Evolutionary conservation across 495 filamentous ascomycete genomes (phyloP), one percentile per base, ranked within the genome.

Genomic region (Penicillium diatomitis): DNA sequence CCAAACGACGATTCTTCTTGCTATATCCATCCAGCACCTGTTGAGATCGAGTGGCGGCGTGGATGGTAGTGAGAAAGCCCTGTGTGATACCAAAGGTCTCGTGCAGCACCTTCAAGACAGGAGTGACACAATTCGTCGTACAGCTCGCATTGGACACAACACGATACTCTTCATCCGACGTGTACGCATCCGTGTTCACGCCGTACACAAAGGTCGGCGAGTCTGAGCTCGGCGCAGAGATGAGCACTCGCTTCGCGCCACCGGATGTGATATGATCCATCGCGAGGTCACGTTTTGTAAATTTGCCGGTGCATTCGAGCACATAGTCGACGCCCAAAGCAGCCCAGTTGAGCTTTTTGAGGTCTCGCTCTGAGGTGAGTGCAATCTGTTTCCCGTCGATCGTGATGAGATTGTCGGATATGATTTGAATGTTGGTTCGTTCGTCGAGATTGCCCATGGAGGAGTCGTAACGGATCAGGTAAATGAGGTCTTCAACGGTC

Each of bases 21-120:
- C 64, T 67, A 37, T 67, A 67, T 6, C 64, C 64, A 51, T 67
- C 62, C 53, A 67, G 31, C n/a, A 67, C 64, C 48, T 65, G 62
- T 42, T 67, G 64, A 11, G 62, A 65, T n/a, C 57, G 55, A 6
- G 64, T 67, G 33, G 64, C 64, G 35, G 64, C 64, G 47, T 67
- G 64, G 6, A 67, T 50, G 8, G 64, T 67, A 8, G 64, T 67
- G 49, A 67, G 36, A 41, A 67, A 63, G 1, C 64, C 64, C 41
- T 67, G 64, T 27, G 47, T 44, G 31, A 67, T 51, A 8, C 64
- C 62, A 35, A 67, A 67, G 8, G 58, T 45, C 38, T 55, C 45
- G 29, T 65, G 51, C 30, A 67, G 53, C 31, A 67, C 64, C 46
- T 65, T 67, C 44, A 67, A 41, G 8, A 67, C 62, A 7, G 64